These are phyloP conservation scores for Punctularia strigosozonata DNA, from an alignment of 768 basidiomycete genomes.

Conservation along the genomic window DNA sequence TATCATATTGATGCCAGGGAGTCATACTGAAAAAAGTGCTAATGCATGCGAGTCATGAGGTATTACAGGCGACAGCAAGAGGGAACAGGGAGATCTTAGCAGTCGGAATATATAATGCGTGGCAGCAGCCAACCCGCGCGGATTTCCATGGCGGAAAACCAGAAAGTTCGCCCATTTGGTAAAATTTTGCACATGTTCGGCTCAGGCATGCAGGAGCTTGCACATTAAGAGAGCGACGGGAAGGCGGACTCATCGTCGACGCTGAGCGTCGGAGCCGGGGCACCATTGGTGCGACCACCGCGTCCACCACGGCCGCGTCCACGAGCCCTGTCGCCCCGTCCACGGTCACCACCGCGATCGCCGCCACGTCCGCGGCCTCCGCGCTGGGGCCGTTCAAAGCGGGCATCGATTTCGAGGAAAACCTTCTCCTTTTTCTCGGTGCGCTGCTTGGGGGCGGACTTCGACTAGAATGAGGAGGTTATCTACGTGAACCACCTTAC, in stretches of 20 bases:
- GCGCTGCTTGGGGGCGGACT: constrained; percentile 50
- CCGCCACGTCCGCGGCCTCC: constrained; percentile 40
- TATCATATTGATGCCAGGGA: no score
- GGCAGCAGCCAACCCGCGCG: no score
- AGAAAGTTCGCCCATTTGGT: no score
- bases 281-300: constrained; percentile 30
- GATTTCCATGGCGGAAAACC: no score
- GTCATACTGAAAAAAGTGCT: no score
- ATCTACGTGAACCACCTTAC: neutral
- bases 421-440: constrained; percentile 85
- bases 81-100: no score
- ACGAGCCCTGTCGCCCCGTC: constrained; percentile 33
- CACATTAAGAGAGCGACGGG: constrained; percentile 62
- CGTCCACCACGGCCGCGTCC: constrained; percentile 29
- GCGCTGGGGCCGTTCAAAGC: constrained; percentile 73
- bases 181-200: no score
- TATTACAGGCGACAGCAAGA: no score
- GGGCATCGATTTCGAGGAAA: constrained; percentile 85
- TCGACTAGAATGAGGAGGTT: constrained; percentile 31
- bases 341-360: constrained; percentile 36
- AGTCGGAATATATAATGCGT: no score
- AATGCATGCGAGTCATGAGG: no score
- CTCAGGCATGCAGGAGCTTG: neutral
- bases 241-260: constrained; percentile 82
- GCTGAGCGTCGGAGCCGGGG: constrained; percentile 33